Base-by-base conservation (phyloP, 1,284 basidiomycete genomes). In the Trichosporon coremiiforme region DNA sequence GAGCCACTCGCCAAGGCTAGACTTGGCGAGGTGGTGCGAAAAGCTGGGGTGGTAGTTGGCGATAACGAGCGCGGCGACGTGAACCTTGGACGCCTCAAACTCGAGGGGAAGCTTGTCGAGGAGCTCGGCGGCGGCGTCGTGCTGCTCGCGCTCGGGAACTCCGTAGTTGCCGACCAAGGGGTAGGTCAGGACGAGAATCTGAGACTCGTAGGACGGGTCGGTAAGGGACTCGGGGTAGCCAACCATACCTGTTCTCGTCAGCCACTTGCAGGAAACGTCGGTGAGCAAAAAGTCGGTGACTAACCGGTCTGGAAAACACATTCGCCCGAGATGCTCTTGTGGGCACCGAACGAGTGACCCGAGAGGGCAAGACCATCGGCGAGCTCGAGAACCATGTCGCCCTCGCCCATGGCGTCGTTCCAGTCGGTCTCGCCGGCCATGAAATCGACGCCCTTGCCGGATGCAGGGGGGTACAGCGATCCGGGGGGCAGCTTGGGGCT, bases 261-360 rank as follows among this genome's bases (percentile, higher is more conserved):
- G 63, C 38, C 17, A 64, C 36, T 15, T 12, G 36, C 22, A 22
- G 36, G 12, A n/a, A 29, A 17, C 6, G 12, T 20, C 13, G 50
- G 25, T 25, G 15, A 83, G 33, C 33, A 35, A 10, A 10, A 17
- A 4, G 13, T 20, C 13, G 50, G 25, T 25, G 15, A 83, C 91
- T 84, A 80, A 97, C 96, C 96, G 68, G 97, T 99, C 86, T 98
- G 96, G 86, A 99, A 99, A 80, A 99, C 97, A 83, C 96, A 98
- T 88, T 99, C 97, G 77, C 97, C 97, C 22, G 95, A 88, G 66
- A 98, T 87, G 83, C 93, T 95, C 86, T 94, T 96, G 77, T 92
- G 87, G 2, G 94, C 94, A 78, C 97, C 97, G 80, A 99, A 99
- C 81, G 91, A 94, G 81, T 93, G 90, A 64, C 97, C 97, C 69